Evolutionary conservation across 768 basidiomycete genomes (phyloP), one percentile per base, ranked within the genome.

Genomic region (Leucosporidium yakuticum): DNA sequence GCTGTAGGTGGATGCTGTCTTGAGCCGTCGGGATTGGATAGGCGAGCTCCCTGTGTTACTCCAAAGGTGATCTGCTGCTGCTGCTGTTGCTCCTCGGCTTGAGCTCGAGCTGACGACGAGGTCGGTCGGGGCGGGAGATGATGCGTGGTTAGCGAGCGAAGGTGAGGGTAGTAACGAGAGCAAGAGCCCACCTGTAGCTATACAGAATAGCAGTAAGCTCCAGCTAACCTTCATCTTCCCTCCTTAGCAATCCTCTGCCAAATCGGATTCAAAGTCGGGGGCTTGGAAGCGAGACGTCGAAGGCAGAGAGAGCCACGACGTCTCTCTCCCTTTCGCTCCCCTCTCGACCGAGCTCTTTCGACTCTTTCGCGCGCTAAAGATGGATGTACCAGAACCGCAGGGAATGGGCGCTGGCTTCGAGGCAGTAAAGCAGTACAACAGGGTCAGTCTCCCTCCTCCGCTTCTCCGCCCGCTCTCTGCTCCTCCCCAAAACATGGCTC

Each of bases 341-440:
- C 9, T 39, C 21, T 19, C 5, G 21, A 48, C 29, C 20, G 27
- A n/a, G 8, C 19, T 20, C 39, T 5, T 2, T 1, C 20, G 27
- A 12, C 2, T 19, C n/a, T n/a, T 6, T 1, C 2, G 15, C 14
- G 15, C 1, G 29, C 2, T 15, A 2, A 56, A 20, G 32, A 69
- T 73, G 72, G 72, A 73, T 44, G 31, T 23, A 1, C 56, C 56
- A 2, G 72, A 73, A 48, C 72, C 72, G 0, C 56, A 59, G 2
- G 23, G 29, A 19, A 49, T 39, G n/a, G 29, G 55, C 11, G 31
- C 53, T 14, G 69, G 32, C 34, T 67, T 73, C 54, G 64, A 68
- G 31, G 49, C 64, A 17, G 61, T 65, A 34, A 59, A 60, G 23
- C 47, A 62, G 20, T 70, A 68, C 50, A 59, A 67, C 60, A 60